Conservation (phyloP, 202 grass and related monocot species). For the Elaeis oleifera region DNA sequence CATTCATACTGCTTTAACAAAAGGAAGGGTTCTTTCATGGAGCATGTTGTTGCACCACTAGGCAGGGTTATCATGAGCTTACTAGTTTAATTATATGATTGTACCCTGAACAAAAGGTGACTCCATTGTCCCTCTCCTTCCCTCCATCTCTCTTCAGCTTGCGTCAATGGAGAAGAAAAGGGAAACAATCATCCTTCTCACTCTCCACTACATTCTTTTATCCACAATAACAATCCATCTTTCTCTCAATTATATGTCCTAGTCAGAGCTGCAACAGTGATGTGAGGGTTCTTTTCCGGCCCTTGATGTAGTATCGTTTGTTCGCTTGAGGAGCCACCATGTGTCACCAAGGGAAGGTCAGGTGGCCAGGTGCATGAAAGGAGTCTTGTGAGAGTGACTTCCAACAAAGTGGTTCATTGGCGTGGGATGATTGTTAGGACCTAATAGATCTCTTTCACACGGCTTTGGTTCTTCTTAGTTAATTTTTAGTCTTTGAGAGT, state of each 20-base stretch:
- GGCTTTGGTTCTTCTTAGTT: too few relatives aligned
- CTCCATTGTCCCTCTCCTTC: not conserved
- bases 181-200: not conserved
- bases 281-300: too few relatives aligned
- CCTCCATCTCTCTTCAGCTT: not conserved
- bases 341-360: not conserved
- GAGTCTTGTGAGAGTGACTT: not conserved
- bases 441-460: too few relatives aligned
- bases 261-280: too few relatives aligned
- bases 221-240: not conserved
- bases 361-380: not conserved
- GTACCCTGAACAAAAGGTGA: not conserved
- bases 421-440: too few relatives aligned
- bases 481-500: too few relatives aligned
- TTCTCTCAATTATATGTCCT: too few relatives aligned
- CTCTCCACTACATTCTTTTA: not conserved
- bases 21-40: not conserved
- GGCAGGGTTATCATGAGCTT: not conserved
- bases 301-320: not conserved
- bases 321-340: not conserved
- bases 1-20: not conserved
- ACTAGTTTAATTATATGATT: slow-evolving; percentile 7
- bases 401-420: not conserved
- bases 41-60: not conserved
- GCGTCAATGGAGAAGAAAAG: too few relatives aligned